A percentile compares a stretch with the other conserved stretches of the same genome.
Conservation (phyloP, 768 basidiomycete species). For the Mycena capillaripes region DNA sequence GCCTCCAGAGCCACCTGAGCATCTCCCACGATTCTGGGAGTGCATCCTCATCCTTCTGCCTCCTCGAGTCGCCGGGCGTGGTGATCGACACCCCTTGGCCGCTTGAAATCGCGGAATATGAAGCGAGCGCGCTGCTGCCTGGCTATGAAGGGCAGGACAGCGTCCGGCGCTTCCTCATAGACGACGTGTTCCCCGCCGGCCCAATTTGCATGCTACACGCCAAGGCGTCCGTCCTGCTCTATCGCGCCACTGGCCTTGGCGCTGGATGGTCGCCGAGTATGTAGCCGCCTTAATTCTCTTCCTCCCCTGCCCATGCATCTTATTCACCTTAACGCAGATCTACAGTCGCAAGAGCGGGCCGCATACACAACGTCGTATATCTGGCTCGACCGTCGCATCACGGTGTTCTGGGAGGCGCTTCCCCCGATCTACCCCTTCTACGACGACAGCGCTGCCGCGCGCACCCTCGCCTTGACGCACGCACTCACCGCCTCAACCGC, state of each 20-base stretch:
- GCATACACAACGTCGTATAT: conserved; percentile 11
- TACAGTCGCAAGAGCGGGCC: conserved; percentile 9
- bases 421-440: conserved; percentile 31
- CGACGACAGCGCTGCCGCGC: background rate
- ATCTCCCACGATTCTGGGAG: conserved; percentile 11
- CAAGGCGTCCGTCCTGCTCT: conserved; percentile 26
- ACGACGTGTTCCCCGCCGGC: background rate
- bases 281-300: background rate
- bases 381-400: conserved; percentile 27
- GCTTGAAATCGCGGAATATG: conserved; percentile 19
- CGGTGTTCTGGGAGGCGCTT: conserved; percentile 27
- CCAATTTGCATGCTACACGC: conserved; percentile 15
- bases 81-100: conserved; percentile 43
- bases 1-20: conserved; percentile 21
- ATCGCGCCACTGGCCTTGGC: conserved; percentile 16
- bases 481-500: conserved; percentile 32
- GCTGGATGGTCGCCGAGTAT: conserved; percentile 2
- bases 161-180: conserved; percentile 20
- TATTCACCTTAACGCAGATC: background rate
- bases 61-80: conserved; percentile 21
- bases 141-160: conserved; percentile 4
- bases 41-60: conserved; percentile 30
- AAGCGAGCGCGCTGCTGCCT: background rate
- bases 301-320: background rate
- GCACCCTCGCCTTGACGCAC: conserved; percentile 28